Evolutionary conservation across 2,329 filamentous ascomycete species (phyloP).

Genomic region (Orbilia blumenaviensis): DNA sequence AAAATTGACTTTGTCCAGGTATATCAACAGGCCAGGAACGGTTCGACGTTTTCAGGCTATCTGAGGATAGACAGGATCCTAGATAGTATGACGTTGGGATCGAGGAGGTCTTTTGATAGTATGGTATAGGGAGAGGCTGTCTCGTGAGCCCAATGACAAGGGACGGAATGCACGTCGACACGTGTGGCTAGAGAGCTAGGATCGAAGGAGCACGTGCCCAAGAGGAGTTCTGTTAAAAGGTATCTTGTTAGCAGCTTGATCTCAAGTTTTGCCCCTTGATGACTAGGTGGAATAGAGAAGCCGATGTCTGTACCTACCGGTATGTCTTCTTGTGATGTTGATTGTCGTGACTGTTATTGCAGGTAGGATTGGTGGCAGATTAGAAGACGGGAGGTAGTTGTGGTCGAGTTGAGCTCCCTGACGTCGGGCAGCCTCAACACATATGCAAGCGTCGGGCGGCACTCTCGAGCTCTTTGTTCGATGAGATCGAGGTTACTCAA

Average conservation of each 20-base stretch:
- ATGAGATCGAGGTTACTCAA: too few relatives aligned
- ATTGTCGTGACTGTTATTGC: too few relatives aligned
- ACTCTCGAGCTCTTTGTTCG: too few relatives aligned
- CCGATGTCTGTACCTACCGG: too few relatives aligned
- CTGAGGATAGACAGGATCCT: background rate
- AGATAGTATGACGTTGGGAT: background rate
- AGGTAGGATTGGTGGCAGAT: too few relatives aligned
- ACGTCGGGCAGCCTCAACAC: too few relatives aligned
- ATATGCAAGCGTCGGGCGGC: too few relatives aligned
- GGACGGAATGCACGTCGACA: conserved; percentile 30
- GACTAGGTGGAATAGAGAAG: too few relatives aligned
- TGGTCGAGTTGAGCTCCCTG: too few relatives aligned
- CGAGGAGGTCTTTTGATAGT: background rate
- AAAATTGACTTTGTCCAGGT: conserved; percentile 1
- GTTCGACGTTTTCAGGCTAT: background rate
- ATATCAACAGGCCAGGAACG: background rate
- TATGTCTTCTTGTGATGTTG: too few relatives aligned
- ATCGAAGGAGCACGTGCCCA: background rate
- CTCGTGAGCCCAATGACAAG: conserved; percentile 21
- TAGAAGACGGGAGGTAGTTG: too few relatives aligned
- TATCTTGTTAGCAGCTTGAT: background rate
- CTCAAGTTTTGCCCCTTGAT: background rate
- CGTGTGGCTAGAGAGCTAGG: background rate
- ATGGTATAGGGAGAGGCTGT: background rate
- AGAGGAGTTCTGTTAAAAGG: background rate